Evolutionary conservation across 2,329 filamentous ascomycete species (phyloP).

Genomic region (Chaetothyriales sp.): DNA sequence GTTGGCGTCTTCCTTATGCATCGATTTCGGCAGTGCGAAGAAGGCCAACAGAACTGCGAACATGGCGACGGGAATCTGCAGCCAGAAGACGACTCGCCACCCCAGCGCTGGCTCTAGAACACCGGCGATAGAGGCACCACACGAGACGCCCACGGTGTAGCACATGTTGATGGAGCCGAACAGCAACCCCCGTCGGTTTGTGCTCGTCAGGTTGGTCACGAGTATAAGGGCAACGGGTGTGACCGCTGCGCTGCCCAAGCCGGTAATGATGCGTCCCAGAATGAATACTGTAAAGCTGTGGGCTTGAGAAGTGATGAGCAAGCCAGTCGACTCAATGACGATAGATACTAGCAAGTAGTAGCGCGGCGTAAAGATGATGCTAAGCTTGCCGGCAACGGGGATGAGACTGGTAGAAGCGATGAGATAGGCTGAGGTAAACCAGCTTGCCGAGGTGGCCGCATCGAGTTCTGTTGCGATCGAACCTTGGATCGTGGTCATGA

Average conservation of each 20-base stretch:
- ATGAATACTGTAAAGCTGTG: conserved; percentile 50
- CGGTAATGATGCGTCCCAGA: conserved; percentile 52
- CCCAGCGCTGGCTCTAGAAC: conserved; percentile 49
- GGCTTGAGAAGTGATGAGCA: conserved; percentile 51
- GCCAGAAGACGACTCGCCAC: conserved; percentile 63
- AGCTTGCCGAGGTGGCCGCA: conserved; percentile 58
- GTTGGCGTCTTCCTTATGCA: conserved; percentile 25
- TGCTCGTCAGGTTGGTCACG: conserved; percentile 57
- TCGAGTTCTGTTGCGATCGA: conserved; percentile 61
- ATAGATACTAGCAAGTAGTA: conserved; percentile 51
- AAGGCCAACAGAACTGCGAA: conserved; percentile 50
- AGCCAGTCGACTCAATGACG: conserved; percentile 46
- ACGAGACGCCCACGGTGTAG: conserved; percentile 56
- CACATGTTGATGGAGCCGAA: conserved; percentile 62
- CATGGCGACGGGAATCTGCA: conserved; percentile 53
- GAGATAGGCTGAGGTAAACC: conserved; percentile 72
- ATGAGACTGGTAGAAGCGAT: conserved; percentile 47
- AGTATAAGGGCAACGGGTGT: conserved; percentile 63
- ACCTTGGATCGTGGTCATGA: conserved; percentile 69
- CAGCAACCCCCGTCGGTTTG: conserved; percentile 55
- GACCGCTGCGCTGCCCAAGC: conserved; percentile 56
- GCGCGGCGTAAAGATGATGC: conserved; percentile 55
- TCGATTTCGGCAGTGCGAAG: conserved; percentile 47
- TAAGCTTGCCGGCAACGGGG: conserved; percentile 58
- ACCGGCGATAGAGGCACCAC: conserved; percentile 58